Percentiles rank a stretch among this genome's conserved stretches.
These are phyloP conservation scores for Suillus discolor DNA, from an alignment of 768 basidiomycete species.

Conservation along the genomic window DNA sequence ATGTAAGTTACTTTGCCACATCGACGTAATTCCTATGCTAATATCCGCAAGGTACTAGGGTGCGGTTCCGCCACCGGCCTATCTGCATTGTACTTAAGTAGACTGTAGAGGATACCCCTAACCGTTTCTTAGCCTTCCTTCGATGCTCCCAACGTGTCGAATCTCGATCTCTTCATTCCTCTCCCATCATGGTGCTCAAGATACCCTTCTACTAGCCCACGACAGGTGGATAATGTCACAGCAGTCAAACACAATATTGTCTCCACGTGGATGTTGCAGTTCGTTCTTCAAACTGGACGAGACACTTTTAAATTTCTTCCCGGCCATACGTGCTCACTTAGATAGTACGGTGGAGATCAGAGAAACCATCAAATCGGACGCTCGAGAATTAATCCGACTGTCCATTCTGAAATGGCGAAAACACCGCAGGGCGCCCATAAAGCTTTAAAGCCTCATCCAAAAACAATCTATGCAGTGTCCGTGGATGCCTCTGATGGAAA, in stretches of 20 bases:
- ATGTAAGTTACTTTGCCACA: too few species aligned
- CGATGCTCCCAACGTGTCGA: background rate
- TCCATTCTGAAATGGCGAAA: background rate
- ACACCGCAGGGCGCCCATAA: background rate
- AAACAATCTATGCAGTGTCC: background rate
- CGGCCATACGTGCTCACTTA: slow-evolving; percentile 3
- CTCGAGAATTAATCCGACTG: background rate
- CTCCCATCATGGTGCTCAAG: background rate
- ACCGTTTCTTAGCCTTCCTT: background rate
- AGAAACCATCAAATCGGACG: background rate
- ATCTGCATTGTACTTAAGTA: too few species aligned
- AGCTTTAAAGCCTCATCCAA: background rate
- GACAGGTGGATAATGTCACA: background rate
- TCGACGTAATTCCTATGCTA: background rate
- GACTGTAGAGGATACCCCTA: too few species aligned
- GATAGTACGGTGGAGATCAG: background rate
- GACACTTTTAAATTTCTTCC: background rate
- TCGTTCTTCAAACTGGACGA: background rate
- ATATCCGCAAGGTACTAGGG: background rate
- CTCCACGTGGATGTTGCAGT: too few species aligned
- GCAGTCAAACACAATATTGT: background rate
- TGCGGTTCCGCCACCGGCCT: too few species aligned
- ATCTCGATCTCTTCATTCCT: slow-evolving; percentile 8
- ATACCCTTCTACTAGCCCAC: background rate
- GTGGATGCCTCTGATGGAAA: background rate